phyloP scores from a whole-genome alignment of 176 grass and related monocot genomes.

The Phyllostachys edulis region DNA sequence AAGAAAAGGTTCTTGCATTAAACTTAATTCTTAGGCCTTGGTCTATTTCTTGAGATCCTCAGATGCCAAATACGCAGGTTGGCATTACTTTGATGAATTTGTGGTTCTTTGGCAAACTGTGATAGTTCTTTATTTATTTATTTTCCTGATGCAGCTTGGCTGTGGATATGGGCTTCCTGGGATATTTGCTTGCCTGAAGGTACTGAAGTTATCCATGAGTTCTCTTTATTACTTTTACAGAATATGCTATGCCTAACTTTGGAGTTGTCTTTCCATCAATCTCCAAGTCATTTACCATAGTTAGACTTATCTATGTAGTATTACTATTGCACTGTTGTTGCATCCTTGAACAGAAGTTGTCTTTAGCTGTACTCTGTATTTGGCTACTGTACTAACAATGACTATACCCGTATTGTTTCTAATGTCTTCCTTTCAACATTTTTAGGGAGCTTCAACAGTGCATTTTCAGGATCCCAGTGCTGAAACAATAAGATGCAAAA shows the following conservation, averaged over 20 bases:
- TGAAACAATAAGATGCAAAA: conserved; percentile 77
- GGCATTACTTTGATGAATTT: background rate
- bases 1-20: background rate
- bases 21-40: background rate
- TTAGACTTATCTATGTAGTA: background rate
- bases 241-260: background rate
- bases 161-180: conserved; percentile 72
- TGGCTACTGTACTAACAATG: background rate
- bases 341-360: background rate
- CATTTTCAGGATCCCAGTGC: conserved; percentile 80
- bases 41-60: background rate
- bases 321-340: background rate
- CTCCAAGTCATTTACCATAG: background rate
- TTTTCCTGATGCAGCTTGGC: conserved; percentile 57
- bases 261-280: background rate
- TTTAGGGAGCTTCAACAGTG: conserved; percentile 68
- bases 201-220: conserved; percentile 15
- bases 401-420: background rate
- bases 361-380: conserved; percentile 6
- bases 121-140: background rate
- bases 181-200: conserved; percentile 76
- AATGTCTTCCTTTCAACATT: conserved; percentile 20
- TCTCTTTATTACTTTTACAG: background rate
- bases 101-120: background rate
- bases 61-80: background rate